These are phyloP conservation scores for Cryphonectria japonica DNA, from an alignment of 2,329 filamentous ascomycete genomes.

Conservation along the genomic window DNA sequence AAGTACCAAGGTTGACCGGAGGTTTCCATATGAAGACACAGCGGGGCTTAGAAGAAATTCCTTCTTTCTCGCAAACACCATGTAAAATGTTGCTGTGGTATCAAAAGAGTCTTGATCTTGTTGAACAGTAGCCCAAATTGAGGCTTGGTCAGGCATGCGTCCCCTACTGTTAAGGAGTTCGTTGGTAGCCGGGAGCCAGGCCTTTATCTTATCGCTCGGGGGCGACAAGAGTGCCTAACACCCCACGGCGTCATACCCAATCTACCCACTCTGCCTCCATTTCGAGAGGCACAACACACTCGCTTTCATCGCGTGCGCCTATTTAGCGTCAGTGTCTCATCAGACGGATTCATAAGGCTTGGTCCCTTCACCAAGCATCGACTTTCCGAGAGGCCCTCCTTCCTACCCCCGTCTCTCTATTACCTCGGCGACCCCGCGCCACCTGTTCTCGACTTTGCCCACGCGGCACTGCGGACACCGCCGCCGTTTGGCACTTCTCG, in stretches of 20 bases:
- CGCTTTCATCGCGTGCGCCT: background rate
- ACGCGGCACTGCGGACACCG: slow-evolving; percentile 7
- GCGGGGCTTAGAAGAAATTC: no score
- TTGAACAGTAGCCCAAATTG: background rate
- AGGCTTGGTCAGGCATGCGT: background rate
- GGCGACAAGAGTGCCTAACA: slow-evolving; percentile 3
- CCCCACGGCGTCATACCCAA: slow-evolving; percentile 7
- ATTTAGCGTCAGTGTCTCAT: background rate
- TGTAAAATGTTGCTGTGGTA: background rate
- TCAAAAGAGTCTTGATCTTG: no score
- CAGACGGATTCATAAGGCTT: background rate
- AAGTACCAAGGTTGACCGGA: background rate
- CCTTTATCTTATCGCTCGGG: slow-evolving; percentile 10
- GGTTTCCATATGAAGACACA: no score
- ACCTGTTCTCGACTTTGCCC: background rate
- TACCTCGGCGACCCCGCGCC: background rate
- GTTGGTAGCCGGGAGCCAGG: background rate
- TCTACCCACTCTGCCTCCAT: background rate
- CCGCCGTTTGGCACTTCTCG: background rate
- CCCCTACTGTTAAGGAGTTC: background rate
- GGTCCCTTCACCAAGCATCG: background rate
- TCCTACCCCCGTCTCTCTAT: background rate
- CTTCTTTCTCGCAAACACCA: background rate
- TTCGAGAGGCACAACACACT: background rate
- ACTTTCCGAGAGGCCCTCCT: background rate